phyloP scores from a whole-genome alignment of 2,329 filamentous ascomycete genomes.

The Ceratocystiopsis minuta region DNA sequence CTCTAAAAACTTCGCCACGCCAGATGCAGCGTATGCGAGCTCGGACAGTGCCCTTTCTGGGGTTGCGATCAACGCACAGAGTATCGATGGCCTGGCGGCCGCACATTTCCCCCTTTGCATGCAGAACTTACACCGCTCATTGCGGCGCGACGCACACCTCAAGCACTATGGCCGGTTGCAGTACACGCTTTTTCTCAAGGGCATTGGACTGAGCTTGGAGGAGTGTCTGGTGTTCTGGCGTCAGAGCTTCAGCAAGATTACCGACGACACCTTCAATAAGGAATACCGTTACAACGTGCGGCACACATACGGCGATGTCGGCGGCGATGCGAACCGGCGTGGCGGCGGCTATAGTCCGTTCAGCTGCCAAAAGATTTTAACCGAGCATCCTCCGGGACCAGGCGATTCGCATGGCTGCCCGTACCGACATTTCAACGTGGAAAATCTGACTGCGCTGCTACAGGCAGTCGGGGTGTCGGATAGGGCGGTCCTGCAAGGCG shows the following conservation, averaged over 20 bases:
- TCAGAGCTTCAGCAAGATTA: conserved; percentile 63
- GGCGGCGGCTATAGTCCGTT: conserved; percentile 79
- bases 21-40: conserved; percentile 63
- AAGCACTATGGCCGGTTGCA: conserved; percentile 89
- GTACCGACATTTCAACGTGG: conserved; percentile 76
- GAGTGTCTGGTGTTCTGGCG: conserved; percentile 90
- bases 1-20: conserved; percentile 90
- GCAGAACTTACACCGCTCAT: conserved; percentile 70
- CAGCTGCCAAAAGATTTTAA: conserved; percentile 88
- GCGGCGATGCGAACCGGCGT: conserved; percentile 74
- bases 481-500: conserved; percentile 55
- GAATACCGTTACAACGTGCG: conserved; percentile 95
- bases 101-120: conserved; percentile 84
- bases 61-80: conserved; percentile 57
- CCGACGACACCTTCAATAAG: conserved; percentile 91
- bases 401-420: conserved; percentile 93
- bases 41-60: conserved; percentile 44
- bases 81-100: conserved; percentile 62
- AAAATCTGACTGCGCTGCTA: conserved; percentile 65
- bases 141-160: conserved; percentile 75
- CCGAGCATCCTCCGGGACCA: conserved; percentile 67
- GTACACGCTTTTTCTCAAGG: conserved; percentile 93
- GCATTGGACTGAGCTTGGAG: conserved; percentile 79
- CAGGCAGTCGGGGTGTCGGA: conserved; percentile 68
- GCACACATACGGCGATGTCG: conserved; percentile 89